phyloP scores from a whole-genome alignment of 2,329 filamentous ascomycete genomes.

The Rhynchosporium secalis region DNA sequence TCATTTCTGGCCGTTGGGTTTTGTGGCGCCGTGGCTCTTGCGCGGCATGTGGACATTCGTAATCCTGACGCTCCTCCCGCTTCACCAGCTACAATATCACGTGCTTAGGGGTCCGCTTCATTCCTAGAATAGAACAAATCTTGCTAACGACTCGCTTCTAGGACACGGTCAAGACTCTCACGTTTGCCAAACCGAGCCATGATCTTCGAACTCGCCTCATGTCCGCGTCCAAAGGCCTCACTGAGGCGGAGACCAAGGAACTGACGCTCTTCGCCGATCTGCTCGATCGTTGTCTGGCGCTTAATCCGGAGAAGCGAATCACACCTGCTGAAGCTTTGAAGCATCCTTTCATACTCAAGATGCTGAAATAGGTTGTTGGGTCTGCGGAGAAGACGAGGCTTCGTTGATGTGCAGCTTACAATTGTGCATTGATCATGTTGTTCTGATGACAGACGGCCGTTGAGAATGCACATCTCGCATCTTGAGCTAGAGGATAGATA shows the following conservation, averaged over 20 bases:
- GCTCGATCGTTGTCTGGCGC: slow-evolving; percentile 79
- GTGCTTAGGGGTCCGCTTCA: slow-evolving; percentile 4
- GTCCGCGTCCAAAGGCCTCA: slow-evolving; percentile 72
- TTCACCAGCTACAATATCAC: slow-evolving; percentile 15
- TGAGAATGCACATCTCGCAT: not conserved
- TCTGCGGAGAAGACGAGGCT: not conserved
- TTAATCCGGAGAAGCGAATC: slow-evolving; percentile 91
- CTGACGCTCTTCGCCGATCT: slow-evolving; percentile 83
- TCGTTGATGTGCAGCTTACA: not conserved
- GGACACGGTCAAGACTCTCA: slow-evolving; percentile 67
- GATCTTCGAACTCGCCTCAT: slow-evolving; percentile 81
- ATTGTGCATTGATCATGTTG: not conserved
- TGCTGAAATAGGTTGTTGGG: slow-evolving; percentile 23
- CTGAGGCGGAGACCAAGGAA: slow-evolving; percentile 72
- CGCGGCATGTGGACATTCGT: slow-evolving; percentile 37
- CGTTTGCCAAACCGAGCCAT: slow-evolving; percentile 72
- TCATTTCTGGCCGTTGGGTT: slow-evolving; percentile 16
- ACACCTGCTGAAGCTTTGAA: slow-evolving; percentile 82
- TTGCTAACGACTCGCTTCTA: slow-evolving; percentile 41
- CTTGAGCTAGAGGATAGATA: slow-evolving; percentile 2
- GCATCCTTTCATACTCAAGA: slow-evolving; percentile 74
- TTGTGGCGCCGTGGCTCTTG: slow-evolving; percentile 42
- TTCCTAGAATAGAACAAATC: slow-evolving; percentile 15
- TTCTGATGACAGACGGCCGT: not conserved
- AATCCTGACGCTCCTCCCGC: not conserved